Base-by-base conservation (phyloP, 2,329 filamentous ascomycete genomes). In the Arthroderma sp. region DNA sequence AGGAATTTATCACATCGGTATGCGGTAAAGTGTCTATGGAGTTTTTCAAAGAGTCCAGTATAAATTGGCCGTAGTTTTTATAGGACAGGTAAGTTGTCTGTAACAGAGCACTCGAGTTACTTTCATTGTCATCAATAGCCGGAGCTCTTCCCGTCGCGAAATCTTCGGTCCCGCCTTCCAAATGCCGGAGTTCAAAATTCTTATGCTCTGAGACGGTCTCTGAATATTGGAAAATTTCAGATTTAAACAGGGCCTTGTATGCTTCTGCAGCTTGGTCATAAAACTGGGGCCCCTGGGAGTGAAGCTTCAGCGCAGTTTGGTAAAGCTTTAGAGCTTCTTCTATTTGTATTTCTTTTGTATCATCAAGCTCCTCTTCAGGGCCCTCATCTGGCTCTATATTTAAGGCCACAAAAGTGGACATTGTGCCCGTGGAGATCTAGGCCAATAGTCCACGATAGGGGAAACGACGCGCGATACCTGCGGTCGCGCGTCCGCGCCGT, bases 261-360 rank as follows among this genome's bases (percentile, higher is more conserved):
- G 91, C 89, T 42, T 80, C 75, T 37, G 75, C 73, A 15, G 93
- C 89, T 57, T 86, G 80, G 40, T 78, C 65, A 60, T 85, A 91
- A 44, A 79, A 84, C 11, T 69, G 68, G 0, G 84, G 79, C 1
- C 91, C 88, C 64, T 94, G 86, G 1, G 89, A 82, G 60, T 98
- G 91, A 52, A 88, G 78, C 62, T 89, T 94, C 47, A 98, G 69
- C 39, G 91, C 91, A 54, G 74, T 81, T 59, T 96, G 88, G 61
- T 95, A 98, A 32, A 89, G 77, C 66, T 95, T 96, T 50, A 98
- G 71, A 40, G 91, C 88, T 67, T 98, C 91, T 57, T 98, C 91
- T 57, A 96, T 89, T 72, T 94, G 88, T 43, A 98, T 80, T 63
- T 96, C 89, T 61, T 89, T 91, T 31, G 88, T 94, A 56, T 91